phyloP scores from a whole-genome alignment of 2,329 filamentous ascomycete genomes.

The Pseudocercospora fijiensis region DNA sequence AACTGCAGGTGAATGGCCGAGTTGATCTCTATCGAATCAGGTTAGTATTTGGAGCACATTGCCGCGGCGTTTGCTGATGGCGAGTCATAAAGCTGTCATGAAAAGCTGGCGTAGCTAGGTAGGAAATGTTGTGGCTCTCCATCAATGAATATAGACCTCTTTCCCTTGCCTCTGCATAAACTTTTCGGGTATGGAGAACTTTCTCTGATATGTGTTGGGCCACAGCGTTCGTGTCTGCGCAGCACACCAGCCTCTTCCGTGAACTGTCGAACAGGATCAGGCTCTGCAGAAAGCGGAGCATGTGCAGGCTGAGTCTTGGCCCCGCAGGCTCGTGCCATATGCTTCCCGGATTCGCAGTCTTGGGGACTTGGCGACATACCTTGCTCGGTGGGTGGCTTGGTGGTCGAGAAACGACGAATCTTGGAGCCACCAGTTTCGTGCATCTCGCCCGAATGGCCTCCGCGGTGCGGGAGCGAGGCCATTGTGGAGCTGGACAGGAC shows the following conservation, averaged over 20 bases:
- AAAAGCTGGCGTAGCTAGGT: not conserved
- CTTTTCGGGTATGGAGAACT: not conserved
- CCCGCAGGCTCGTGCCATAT: slow-evolving; percentile 4
- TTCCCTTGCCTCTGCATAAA: not conserved
- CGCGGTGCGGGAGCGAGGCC: slow-evolving; percentile 12
- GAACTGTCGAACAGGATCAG: not conserved
- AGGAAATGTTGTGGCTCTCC: not conserved
- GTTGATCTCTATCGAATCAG: slow-evolving; percentile 61
- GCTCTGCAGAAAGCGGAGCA: not conserved
- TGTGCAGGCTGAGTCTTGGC: not conserved
- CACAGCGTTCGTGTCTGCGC: no score
- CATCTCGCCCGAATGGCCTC: slow-evolving; percentile 3
- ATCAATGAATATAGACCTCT: not conserved
- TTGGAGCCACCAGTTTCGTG: slow-evolving; percentile 10
- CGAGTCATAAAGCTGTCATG: not conserved
- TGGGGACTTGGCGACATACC: slow-evolving; percentile 22
- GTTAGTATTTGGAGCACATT: slow-evolving; percentile 11
- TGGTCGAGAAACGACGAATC: slow-evolving; percentile 24
- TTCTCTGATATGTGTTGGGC: no score
- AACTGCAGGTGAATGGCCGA: slow-evolving; percentile 88
- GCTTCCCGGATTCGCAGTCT: not conserved
- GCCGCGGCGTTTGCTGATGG: not conserved
- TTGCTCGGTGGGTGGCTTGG: slow-evolving; percentile 24
- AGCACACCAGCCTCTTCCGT: no score
- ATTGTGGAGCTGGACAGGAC: not conserved